phyloP scores from a whole-genome alignment of 495 filamentous ascomycete genomes.

The Aspergillus diversus region DNA sequence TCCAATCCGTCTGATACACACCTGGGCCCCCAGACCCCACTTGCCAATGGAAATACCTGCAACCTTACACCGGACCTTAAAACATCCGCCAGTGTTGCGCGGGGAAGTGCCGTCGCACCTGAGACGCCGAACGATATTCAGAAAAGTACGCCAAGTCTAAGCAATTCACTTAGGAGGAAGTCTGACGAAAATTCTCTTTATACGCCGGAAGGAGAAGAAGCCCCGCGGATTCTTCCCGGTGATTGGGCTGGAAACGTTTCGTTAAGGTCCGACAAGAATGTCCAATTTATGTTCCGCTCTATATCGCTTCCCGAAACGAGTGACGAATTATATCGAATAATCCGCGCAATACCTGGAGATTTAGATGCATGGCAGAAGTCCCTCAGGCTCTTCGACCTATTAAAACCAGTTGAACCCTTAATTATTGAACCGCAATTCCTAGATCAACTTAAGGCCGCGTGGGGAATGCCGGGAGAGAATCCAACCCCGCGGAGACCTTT shows the following conservation, averaged over 20 bases:
- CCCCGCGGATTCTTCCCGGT: not conserved
- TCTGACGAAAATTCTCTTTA: not conserved
- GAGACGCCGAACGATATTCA: not conserved
- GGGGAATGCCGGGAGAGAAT: not conserved
- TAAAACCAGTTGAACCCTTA: conserved; percentile 1
- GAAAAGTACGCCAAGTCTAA: not conserved
- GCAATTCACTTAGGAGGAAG: not conserved
- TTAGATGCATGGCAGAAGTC: not conserved
- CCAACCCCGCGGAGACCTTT: not conserved
- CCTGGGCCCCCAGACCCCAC: not conserved
- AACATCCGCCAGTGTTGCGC: not conserved
- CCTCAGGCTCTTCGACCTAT: not conserved
- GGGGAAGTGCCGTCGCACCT: not conserved
- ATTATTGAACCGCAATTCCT: not conserved
- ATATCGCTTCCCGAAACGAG: conserved; percentile 5
- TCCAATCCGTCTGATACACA: not conserved
- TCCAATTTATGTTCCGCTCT: conserved; percentile 7
- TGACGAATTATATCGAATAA: not conserved
- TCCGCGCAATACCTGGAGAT: not conserved
- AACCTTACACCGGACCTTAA: not conserved
- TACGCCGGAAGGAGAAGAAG: not conserved
- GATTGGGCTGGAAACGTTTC: not conserved
- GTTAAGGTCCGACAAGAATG: not conserved
- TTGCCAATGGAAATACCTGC: not conserved
- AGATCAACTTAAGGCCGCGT: not conserved